Evolutionary conservation across 257 asterid species (phyloP).

Genomic region (Scutellaria galericulata): DNA sequence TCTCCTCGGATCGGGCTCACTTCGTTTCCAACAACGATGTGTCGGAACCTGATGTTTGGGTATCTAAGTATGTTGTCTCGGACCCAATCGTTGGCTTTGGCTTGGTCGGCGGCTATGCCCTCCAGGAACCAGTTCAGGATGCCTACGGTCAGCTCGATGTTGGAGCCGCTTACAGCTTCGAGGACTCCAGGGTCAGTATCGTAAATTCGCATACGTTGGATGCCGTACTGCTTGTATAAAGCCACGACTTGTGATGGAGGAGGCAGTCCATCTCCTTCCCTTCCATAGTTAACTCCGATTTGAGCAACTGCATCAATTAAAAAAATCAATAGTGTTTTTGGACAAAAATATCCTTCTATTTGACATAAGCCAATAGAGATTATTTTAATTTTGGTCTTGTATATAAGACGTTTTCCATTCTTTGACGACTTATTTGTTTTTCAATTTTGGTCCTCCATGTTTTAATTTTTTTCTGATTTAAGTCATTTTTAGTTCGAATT

Average conservation of each 20-base stretch:
- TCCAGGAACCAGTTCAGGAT: conserved; percentile 25
- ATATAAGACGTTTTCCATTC: no score
- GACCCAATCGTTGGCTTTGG: conserved; percentile 42
- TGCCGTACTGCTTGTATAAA: conserved; percentile 29
- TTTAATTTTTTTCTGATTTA: no score
- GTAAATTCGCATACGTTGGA: conserved; percentile 42
- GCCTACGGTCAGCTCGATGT: conserved; percentile 29
- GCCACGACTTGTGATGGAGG: conserved; percentile 33
- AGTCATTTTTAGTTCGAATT: no score
- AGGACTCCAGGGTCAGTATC: conserved; percentile 32
- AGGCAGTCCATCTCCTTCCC: conserved; percentile 33
- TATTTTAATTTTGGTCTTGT: no score
- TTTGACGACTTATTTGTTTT: no score
- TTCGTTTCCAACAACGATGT: conserved; percentile 45
- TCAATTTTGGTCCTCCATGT: no score
- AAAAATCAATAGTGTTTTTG: no score
- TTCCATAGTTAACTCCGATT: conserved; percentile 35
- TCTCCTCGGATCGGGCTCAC: conserved; percentile 28
- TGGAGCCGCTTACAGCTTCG: conserved; percentile 27
- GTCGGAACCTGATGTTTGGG: conserved; percentile 24
- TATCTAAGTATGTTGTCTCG: conserved; percentile 6
- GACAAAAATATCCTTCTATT: no score
- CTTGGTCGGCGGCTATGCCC: conserved; percentile 26
- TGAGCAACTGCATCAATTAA: conserved; percentile 29
- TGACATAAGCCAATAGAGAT: no score